phyloP scores from a whole-genome alignment of 2,329 filamentous ascomycete genomes.

The Neofusicoccum cordaticola region DNA sequence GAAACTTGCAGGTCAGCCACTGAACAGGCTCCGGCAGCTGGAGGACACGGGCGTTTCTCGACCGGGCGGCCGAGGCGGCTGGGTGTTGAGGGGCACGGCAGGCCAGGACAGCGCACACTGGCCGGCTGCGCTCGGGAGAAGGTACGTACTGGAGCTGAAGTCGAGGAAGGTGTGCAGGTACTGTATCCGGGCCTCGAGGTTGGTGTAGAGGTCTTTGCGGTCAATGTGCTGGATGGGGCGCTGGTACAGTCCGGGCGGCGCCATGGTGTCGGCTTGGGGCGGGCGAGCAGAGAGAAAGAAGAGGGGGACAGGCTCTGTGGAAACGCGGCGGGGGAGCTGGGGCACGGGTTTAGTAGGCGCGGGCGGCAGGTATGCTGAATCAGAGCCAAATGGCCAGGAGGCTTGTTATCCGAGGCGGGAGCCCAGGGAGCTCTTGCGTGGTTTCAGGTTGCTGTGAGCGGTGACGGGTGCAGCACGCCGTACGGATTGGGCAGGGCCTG shows the following conservation, averaged over 20 bases:
- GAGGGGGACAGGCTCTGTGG: neutral
- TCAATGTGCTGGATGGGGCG: slow-evolving; percentile 59
- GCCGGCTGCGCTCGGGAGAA: neutral
- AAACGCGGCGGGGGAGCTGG: neutral
- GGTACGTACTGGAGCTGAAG: slow-evolving; percentile 63
- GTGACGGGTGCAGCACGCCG: slow-evolving; percentile 6
- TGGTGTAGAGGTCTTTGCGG: slow-evolving; percentile 68
- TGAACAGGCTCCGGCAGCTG: neutral
- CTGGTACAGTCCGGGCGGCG: slow-evolving; percentile 16
- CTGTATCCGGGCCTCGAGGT: slow-evolving; percentile 65
- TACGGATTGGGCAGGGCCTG: neutral
- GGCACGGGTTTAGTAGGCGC: slow-evolving; percentile 8
- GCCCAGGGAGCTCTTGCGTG: neutral
- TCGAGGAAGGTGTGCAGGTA: slow-evolving; percentile 76
- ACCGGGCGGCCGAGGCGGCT: neutral
- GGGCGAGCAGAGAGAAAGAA: neutral
- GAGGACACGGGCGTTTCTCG: neutral
- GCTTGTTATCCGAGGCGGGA: neutral
- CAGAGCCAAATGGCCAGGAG: slow-evolving; percentile 10
- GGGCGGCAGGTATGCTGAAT: slow-evolving; percentile 12
- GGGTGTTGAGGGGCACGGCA: neutral
- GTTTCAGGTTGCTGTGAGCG: slow-evolving; percentile 10
- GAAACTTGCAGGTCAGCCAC: neutral
- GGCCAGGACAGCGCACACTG: no score
- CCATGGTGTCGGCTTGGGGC: neutral